A percentile compares a stretch with the other conserved stretches of the same genome.
phyloP scores from a whole-genome alignment of 2,329 filamentous ascomycete species.

The Akanthomyces lecanii region DNA sequence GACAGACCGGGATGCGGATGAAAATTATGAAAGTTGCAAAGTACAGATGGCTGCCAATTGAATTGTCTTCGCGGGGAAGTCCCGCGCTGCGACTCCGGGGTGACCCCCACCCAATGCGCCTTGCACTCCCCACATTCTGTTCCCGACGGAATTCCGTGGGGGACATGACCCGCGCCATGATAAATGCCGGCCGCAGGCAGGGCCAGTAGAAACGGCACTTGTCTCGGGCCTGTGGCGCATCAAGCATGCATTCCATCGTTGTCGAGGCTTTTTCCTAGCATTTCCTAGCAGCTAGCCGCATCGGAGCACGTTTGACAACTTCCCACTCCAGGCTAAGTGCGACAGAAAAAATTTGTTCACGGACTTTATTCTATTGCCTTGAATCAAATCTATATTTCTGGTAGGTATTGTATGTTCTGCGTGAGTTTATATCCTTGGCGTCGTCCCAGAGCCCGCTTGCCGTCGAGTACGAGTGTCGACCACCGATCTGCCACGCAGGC shows the following conservation, averaged over 20 bases:
- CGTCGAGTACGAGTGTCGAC: not conserved
- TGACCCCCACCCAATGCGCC: conserved; percentile 15
- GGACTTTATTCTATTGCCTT: not conserved
- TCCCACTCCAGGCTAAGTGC: not conserved
- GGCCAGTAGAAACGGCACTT: not conserved
- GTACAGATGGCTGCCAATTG: not conserved
- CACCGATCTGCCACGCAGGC: not conserved
- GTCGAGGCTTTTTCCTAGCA: not conserved
- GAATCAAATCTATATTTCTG: not conserved
- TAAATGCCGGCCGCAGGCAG: not conserved
- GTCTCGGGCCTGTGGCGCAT: too few species aligned
- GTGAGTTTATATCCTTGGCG: not conserved
- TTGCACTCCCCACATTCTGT: not conserved
- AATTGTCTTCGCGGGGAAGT: conserved; percentile 13
- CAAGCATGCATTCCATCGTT: too few species aligned
- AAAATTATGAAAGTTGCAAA: conserved; percentile 9
- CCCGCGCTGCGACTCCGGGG: conserved; percentile 12
- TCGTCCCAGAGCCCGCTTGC: not conserved
- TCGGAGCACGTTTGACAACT: not conserved
- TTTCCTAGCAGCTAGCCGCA: not conserved
- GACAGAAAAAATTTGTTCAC: not conserved
- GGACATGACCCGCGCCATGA: not conserved
- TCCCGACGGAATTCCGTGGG: conserved; percentile 10
- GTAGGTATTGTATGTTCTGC: not conserved
- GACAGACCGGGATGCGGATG: not conserved